These are phyloP conservation scores for Suhomyces prunicola DNA, from an alignment of 805 yeast genomes.

Conservation along the genomic window DNA sequence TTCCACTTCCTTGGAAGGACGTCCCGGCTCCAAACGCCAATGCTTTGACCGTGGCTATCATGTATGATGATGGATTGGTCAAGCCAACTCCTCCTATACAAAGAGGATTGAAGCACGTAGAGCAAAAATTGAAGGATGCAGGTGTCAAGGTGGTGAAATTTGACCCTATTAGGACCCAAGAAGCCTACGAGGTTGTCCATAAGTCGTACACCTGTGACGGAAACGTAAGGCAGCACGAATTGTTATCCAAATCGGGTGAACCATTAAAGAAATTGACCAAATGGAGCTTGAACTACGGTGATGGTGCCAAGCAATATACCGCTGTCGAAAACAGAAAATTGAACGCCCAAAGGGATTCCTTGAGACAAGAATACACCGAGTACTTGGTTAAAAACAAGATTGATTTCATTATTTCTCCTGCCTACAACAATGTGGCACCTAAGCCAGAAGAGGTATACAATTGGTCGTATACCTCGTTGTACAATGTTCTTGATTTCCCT, in stretches of 20 bases:
- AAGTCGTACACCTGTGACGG: slow-evolving; percentile 67
- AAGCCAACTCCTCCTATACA: slow-evolving; percentile 65
- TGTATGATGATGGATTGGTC: slow-evolving; percentile 63
- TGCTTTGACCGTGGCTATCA: slow-evolving; percentile 55
- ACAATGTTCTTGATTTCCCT: slow-evolving; percentile 71
- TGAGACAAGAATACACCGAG: slow-evolving; percentile 56
- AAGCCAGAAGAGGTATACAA: slow-evolving; percentile 58
- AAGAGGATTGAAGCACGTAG: slow-evolving; percentile 51
- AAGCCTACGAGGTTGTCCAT: slow-evolving; percentile 58
- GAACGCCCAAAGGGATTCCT: slow-evolving; percentile 52
- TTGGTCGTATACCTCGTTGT: slow-evolving; percentile 79
- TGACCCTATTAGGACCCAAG: slow-evolving; percentile 54
- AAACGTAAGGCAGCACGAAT: slow-evolving; percentile 50
- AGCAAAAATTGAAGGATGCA: slow-evolving; percentile 51
- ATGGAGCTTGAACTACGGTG: slow-evolving; percentile 57
- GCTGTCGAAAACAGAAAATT: slow-evolving; percentile 54
- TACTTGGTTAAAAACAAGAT: slow-evolving; percentile 52
- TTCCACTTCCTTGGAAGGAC: slow-evolving; percentile 54
- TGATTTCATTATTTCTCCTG: slow-evolving; percentile 67
- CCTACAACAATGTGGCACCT: slow-evolving; percentile 71
- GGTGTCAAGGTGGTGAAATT: slow-evolving; percentile 57
- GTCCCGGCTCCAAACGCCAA: slow-evolving; percentile 39
- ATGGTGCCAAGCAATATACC: slow-evolving; percentile 47
- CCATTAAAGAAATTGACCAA: slow-evolving; percentile 63
- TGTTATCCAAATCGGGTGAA: slow-evolving; percentile 62